phyloP scores from a whole-genome alignment of 352 stramenopile species.

The Pythium aristosporum region DNA sequence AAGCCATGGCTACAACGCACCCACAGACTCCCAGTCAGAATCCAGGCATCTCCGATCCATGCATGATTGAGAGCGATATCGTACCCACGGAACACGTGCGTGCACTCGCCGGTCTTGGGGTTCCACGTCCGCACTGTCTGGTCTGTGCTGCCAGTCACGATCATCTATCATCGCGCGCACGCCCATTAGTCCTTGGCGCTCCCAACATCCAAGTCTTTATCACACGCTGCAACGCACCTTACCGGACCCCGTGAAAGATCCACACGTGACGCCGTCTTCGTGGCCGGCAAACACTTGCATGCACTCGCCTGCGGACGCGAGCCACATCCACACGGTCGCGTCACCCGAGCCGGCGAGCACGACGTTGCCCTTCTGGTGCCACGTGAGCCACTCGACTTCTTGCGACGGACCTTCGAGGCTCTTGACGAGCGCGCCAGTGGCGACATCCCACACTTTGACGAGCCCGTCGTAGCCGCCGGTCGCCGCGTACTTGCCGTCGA shows the following conservation, averaged over 20 bases:
- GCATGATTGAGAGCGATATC: background rate
- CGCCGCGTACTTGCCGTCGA: slow-evolving; percentile 84
- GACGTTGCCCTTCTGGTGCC: slow-evolving; percentile 91
- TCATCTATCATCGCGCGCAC: slow-evolving; percentile 52
- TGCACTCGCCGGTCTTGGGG: slow-evolving; percentile 93
- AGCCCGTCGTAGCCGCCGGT: slow-evolving; percentile 85
- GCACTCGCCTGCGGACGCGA: slow-evolving; percentile 94
- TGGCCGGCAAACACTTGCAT: slow-evolving; percentile 98
- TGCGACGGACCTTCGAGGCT: slow-evolving; percentile 87
- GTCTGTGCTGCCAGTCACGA: slow-evolving; percentile 93
- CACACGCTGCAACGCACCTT: slow-evolving; percentile 57
- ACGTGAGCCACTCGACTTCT: slow-evolving; percentile 90
- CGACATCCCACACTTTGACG: slow-evolving; percentile 89
- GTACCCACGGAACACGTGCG: slow-evolving; percentile 85
- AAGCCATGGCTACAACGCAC: slow-evolving; percentile 57
- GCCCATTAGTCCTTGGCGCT: background rate
- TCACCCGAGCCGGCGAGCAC: slow-evolving; percentile 87
- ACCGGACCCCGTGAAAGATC: slow-evolving; percentile 93
- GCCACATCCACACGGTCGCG: slow-evolving; percentile 91
- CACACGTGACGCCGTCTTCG: slow-evolving; percentile 93
- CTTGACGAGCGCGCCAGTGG: slow-evolving; percentile 75
- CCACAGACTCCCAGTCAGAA: background rate
- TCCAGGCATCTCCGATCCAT: background rate
- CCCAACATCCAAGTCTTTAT: background rate
- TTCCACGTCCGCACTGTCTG: slow-evolving; percentile 96